These are phyloP conservation scores for Malassezia slooffiae DNA, from an alignment of 1,284 basidiomycete species.

Conservation along the genomic window DNA sequence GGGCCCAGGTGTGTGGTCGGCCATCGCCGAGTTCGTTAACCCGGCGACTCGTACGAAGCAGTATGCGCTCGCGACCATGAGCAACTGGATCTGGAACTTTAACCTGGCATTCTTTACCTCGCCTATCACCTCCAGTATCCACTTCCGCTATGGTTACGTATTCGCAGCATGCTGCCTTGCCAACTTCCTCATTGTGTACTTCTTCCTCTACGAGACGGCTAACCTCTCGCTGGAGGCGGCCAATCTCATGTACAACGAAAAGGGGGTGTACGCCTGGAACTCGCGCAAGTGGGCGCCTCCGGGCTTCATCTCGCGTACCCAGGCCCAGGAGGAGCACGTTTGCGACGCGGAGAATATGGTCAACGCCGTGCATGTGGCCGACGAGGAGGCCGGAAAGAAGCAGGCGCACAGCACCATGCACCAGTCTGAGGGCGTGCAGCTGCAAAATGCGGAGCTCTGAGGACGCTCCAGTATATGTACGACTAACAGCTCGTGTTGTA, in stretches of 20 bases:
- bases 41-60: conserved; percentile 66
- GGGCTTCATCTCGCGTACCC: conserved; percentile 27
- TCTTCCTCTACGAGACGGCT: conserved; percentile 67
- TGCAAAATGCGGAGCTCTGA: too few relatives aligned
- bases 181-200: conserved; percentile 59
- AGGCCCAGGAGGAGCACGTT: conserved; percentile 18
- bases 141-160: conserved; percentile 62
- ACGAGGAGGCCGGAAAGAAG: too few relatives aligned
- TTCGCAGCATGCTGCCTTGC: conserved; percentile 54
- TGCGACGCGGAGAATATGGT: too few relatives aligned
- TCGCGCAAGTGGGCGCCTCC: conserved; percentile 50
- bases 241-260: conserved; percentile 66
- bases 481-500: too few relatives aligned
- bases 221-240: conserved; percentile 62
- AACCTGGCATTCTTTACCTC: conserved; percentile 58
- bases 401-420: too few relatives aligned
- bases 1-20: conserved; percentile 47
- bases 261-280: conserved; percentile 59
- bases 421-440: too few relatives aligned
- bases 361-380: too few relatives aligned
- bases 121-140: conserved; percentile 30
- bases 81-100: conserved; percentile 63
- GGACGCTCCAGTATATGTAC: too few relatives aligned
- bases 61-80: conserved; percentile 59
- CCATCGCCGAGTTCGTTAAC: conserved; percentile 58